These are phyloP conservation scores for Gnetum montanum DNA, from an alignment of 75 land plant genomes.

Conservation along the genomic window DNA sequence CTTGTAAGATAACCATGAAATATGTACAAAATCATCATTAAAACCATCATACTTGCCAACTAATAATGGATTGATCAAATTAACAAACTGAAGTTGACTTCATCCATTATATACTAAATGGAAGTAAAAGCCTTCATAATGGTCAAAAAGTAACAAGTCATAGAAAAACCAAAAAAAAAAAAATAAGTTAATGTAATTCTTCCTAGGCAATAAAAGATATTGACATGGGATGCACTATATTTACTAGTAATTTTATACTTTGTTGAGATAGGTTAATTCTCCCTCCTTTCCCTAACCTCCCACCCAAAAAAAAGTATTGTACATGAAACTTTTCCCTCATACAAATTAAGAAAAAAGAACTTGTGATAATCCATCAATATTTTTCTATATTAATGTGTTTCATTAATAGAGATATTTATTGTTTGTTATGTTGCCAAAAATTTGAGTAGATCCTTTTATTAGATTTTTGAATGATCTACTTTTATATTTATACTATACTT, in stretches of 20 bases:
- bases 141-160: background rate
- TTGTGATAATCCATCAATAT: too few species aligned
- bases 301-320: background rate
- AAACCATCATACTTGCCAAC: background rate
- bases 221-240: constrained; percentile 1
- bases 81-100: background rate
- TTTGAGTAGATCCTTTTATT: too few species aligned
- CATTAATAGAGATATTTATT: too few species aligned
- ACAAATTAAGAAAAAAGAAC: too few species aligned
- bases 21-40: constrained; percentile 2
- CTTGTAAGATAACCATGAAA: background rate
- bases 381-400: too few species aligned
- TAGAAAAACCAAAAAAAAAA: background rate
- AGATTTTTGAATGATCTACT: too few species aligned
- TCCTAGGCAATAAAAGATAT: constrained; percentile 6
- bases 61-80: background rate
- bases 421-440: background rate
- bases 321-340: constrained; percentile 5
- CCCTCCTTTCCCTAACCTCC: too few species aligned
- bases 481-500: too few species aligned
- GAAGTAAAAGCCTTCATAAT: background rate
- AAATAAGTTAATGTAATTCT: background rate
- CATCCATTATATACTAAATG: background rate
- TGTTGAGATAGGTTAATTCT: constrained; percentile 3
- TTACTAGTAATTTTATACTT: constrained; percentile 8